A percentile compares a stretch with the other conserved stretches of the same genome.
These are phyloP conservation scores for Ustilago sp. DNA, from an alignment of 1,284 basidiomycete genomes.

Conservation along the genomic window DNA sequence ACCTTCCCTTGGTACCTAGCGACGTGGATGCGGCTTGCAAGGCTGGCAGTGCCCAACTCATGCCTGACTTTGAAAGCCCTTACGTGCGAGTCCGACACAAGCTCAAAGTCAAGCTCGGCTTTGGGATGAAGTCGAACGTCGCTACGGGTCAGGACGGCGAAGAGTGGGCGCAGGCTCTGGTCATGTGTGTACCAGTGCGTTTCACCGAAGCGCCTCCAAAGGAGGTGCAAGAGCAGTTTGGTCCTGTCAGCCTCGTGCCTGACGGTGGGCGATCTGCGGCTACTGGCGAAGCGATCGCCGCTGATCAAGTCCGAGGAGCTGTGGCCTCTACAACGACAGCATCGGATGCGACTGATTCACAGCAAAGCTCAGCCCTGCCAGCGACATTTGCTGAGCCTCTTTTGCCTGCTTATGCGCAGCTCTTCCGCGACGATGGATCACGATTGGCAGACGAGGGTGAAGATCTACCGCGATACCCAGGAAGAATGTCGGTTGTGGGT, in stretches of 20 bases:
- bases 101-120: slow-evolving; percentile 68
- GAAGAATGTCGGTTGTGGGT: slow-evolving; percentile 52
- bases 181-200: slow-evolving; percentile 68
- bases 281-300: background rate
- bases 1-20: slow-evolving; percentile 61
- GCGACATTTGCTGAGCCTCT: slow-evolving; percentile 44
- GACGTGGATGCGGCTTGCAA: slow-evolving; percentile 35
- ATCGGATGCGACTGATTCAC: background rate
- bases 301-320: background rate
- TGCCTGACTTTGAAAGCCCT: slow-evolving; percentile 67
- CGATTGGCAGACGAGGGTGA: slow-evolving; percentile 67
- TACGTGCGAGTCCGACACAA: slow-evolving; percentile 67
- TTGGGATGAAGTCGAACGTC: slow-evolving; percentile 56
- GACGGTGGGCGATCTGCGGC: background rate
- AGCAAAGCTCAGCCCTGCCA: slow-evolving; percentile 5
- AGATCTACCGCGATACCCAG: slow-evolving; percentile 66
- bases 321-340: background rate
- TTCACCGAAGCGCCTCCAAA: slow-evolving; percentile 67
- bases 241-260: slow-evolving; percentile 33
- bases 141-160: slow-evolving; percentile 30
- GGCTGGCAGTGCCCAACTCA: slow-evolving; percentile 54
- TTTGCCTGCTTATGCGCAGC: slow-evolving; percentile 67
- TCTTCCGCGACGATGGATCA: slow-evolving; percentile 69
- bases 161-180: slow-evolving; percentile 65
- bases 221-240: slow-evolving; percentile 66